phyloP scores from a whole-genome alignment of 148 eudicot species.

The Arctostaphylos glauca region DNA sequence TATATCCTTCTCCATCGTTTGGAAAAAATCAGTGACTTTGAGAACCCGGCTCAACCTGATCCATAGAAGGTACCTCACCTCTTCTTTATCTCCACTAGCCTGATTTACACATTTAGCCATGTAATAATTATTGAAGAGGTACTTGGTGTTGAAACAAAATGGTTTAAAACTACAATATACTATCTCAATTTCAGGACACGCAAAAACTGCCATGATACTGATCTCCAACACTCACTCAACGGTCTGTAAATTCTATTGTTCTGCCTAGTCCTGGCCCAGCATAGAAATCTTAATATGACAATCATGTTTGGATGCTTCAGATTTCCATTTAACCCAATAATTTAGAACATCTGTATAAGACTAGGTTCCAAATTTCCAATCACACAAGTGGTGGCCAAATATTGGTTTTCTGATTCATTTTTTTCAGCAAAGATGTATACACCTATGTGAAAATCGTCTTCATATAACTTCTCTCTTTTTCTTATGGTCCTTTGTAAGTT shows the following conservation, averaged over 20 bases:
- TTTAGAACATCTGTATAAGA: background rate
- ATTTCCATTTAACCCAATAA: background rate
- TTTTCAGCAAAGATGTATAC: too few relatives aligned
- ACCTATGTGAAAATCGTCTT: too few relatives aligned
- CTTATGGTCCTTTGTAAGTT: too few relatives aligned
- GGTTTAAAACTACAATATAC: background rate
- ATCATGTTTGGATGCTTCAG: conserved; percentile 4
- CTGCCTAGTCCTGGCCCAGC: background rate
- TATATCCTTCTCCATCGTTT: conserved; percentile 84
- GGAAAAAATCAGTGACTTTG: conserved; percentile 51
- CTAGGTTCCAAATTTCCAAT: background rate
- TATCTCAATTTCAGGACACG: background rate
- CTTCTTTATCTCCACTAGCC: conserved; percentile 64
- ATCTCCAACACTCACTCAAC: background rate
- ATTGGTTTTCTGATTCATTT: too few relatives aligned
- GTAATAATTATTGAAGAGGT: background rate
- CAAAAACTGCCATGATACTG: background rate
- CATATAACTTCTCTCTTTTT: too few relatives aligned
- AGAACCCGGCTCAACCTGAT: conserved; percentile 74
- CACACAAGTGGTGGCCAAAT: background rate
- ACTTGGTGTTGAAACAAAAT: background rate
- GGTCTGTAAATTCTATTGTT: background rate
- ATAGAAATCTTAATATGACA: background rate
- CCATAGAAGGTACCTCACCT: conserved; percentile 72
- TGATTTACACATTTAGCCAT: conserved; percentile 25